Evolutionary conservation across 352 stramenopile genomes (phyloP).

Genomic region (Phytophthora pisi): DNA sequence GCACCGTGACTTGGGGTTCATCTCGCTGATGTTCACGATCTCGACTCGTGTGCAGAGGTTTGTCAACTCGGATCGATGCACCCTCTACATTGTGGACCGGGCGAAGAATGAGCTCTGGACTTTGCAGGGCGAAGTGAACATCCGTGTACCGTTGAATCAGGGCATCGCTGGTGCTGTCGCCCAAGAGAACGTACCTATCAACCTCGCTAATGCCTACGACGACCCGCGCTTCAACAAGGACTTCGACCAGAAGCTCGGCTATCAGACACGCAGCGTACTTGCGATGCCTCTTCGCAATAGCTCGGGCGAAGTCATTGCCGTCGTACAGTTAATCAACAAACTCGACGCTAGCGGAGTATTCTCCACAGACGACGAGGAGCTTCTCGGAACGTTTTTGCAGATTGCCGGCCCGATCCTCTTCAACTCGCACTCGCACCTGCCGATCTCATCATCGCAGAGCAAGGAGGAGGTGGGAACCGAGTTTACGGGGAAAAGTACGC

Average conservation of each 20-base stretch:
- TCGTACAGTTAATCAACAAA: slow-evolving; percentile 92
- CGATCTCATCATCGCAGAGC: slow-evolving; percentile 45
- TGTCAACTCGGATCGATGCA: slow-evolving; percentile 91
- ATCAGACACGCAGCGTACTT: slow-evolving; percentile 86
- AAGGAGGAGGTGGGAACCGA: slow-evolving; percentile 62
- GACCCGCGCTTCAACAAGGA: slow-evolving; percentile 91
- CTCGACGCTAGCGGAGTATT: slow-evolving; percentile 75
- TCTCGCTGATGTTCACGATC: slow-evolving; percentile 92
- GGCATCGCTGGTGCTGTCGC: slow-evolving; percentile 85
- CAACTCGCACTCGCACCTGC: slow-evolving; percentile 80
- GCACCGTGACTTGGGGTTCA: slow-evolving; percentile 90
- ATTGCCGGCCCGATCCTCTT: slow-evolving; percentile 91
- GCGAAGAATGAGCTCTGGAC: slow-evolving; percentile 91
- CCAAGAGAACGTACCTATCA: slow-evolving; percentile 72
- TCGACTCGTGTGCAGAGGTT: slow-evolving; percentile 87
- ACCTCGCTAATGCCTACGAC: slow-evolving; percentile 87
- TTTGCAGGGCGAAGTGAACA: slow-evolving; percentile 89
- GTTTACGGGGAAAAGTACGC: slow-evolving; percentile 60
- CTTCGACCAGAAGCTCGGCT: slow-evolving; percentile 88
- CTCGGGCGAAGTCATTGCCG: slow-evolving; percentile 77
- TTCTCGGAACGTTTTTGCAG: slow-evolving; percentile 86
- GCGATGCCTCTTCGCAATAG: slow-evolving; percentile 87
- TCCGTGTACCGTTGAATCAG: slow-evolving; percentile 85
- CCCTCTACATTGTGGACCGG: slow-evolving; percentile 92
- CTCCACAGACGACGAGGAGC: slow-evolving; percentile 84